These are phyloP conservation scores for Lentinula sp. DNA, from an alignment of 768 basidiomycete genomes.

Conservation along the genomic window DNA sequence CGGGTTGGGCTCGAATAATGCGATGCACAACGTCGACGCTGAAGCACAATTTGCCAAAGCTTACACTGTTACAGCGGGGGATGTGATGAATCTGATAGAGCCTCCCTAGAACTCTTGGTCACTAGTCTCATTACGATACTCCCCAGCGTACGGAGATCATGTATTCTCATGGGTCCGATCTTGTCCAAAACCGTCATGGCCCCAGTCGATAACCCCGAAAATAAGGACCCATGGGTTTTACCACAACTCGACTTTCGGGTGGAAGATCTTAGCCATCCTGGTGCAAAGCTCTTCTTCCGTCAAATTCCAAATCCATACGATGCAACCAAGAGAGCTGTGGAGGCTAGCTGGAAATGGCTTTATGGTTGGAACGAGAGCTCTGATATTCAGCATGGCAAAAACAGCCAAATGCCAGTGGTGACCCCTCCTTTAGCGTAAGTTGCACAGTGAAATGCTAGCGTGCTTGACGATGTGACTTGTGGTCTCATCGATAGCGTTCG, in stretches of 20 bases:
- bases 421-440: conserved; percentile 1
- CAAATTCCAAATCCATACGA: conserved; percentile 35
- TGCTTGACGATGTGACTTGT: not conserved
- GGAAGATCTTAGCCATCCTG: conserved; percentile 55
- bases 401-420: conserved; percentile 19
- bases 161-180: not conserved
- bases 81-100: too few relatives aligned
- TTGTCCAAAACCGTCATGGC: not conserved
- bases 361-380: conserved; percentile 23
- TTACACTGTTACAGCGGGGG: too few relatives aligned
- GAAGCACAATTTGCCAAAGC: too few relatives aligned
- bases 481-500: not conserved
- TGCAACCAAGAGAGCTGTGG: conserved; percentile 35
- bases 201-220: not conserved
- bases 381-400: conserved; percentile 25
- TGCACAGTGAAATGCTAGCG: not conserved
- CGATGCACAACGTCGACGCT: too few relatives aligned
- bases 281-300: conserved; percentile 49
- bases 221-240: conserved; percentile 33
- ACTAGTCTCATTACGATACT: too few relatives aligned
- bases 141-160: not conserved
- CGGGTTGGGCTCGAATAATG: not conserved
- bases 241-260: conserved; percentile 51
- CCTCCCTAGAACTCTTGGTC: too few relatives aligned
- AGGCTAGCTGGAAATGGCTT: conserved; percentile 43